Evolutionary conservation across 495 filamentous ascomycete species (phyloP), one percentile per base, ranked within the genome.

Genomic region (Wilcoxina mikolae): DNA sequence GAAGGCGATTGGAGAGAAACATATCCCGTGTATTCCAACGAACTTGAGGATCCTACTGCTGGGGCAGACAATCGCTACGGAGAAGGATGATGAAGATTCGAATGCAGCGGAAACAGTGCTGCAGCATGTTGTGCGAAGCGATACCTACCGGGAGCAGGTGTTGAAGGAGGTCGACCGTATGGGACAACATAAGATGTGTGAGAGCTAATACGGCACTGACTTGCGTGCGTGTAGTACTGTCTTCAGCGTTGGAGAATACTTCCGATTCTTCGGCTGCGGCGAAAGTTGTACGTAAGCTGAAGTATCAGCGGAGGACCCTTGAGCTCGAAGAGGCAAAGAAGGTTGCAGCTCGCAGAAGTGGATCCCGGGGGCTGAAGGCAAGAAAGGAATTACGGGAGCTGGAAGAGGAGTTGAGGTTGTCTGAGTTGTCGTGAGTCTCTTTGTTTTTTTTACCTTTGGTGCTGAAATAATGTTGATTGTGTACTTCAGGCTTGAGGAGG

Each of bases 21-120:
- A 86, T 31, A 83, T 91, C 39, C 84, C 85, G 1, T 84, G 84
- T 0, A 83, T 91, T 52, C 79, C 83, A 0, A 78, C 80, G 61
- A 68, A 75, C 26, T 79, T 80, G 3, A 69, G 81, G 10, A 74
- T 91, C 31, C 71, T 79, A 0, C 78, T 88, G 35, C 68, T 91
- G 12, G 83, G 85, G 58, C 85, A 91, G 67, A 87, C 81, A 2
- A 59, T 58, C 45, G 66, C 60, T n/a, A 68, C 22, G 22, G 12
- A n/a, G 23, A 20, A 57, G 41, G 51, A 38, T 17, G 2, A 46
- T 18, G 60, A 46, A 23, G 48, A 58, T 2, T 41, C 27, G 22
- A 49, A 22, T 15, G 48, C 46, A 3, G 60, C 59, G 15, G 66
- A 69, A 20, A 74, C 75, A 0, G 83, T 85, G 4, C 64, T 88